Percentiles rank a stretch among this genome's conserved stretches.
Conservation (phyloP, 2,329 filamentous ascomycete genomes). For the Hypomyces perniciosus region DNA sequence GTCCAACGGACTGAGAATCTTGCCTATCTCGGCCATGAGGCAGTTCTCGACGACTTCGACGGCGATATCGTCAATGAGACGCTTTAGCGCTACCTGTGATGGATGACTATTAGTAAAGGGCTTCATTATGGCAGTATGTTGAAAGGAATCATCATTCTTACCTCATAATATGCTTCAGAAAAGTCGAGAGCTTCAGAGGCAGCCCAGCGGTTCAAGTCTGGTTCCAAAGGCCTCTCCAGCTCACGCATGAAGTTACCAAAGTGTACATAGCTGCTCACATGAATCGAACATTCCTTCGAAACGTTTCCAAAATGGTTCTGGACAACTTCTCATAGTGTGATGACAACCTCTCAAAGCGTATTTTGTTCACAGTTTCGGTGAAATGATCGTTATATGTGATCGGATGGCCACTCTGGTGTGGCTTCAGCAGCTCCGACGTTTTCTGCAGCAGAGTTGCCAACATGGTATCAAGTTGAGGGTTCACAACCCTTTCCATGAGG, state of each 20-base stretch:
- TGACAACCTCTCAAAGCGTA: conserved; percentile 14
- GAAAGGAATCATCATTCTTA: conserved; percentile 9
- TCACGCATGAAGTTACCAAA: not conserved
- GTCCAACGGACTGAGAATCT: conserved; percentile 15
- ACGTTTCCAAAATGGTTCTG: not conserved
- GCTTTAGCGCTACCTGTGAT: conserved; percentile 17
- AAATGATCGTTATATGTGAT: conserved; percentile 50
- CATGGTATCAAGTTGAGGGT: conserved; percentile 16
- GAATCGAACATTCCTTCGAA: not conserved
- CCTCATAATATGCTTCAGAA: conserved; percentile 38
- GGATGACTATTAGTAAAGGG: not conserved
- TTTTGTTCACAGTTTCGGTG: conserved; percentile 30
- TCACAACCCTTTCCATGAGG: conserved; percentile 15
- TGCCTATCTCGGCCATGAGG: conserved; percentile 15
- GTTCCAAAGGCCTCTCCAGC: not conserved
- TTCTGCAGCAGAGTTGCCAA: conserved; percentile 31
- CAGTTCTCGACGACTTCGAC: conserved; percentile 21
- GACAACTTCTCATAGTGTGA: not conserved
- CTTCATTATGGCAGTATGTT: not conserved
- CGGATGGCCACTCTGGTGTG: conserved; percentile 39
- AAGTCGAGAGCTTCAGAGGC: conserved; percentile 31
- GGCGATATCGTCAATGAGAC: conserved; percentile 19
- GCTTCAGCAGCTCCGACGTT: conserved; percentile 36
- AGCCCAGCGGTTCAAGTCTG: conserved; percentile 25
- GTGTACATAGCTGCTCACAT: not conserved